Conservation (phyloP, 2,329 filamentous ascomycete genomes). For the Penicillium frequentans region DNA sequence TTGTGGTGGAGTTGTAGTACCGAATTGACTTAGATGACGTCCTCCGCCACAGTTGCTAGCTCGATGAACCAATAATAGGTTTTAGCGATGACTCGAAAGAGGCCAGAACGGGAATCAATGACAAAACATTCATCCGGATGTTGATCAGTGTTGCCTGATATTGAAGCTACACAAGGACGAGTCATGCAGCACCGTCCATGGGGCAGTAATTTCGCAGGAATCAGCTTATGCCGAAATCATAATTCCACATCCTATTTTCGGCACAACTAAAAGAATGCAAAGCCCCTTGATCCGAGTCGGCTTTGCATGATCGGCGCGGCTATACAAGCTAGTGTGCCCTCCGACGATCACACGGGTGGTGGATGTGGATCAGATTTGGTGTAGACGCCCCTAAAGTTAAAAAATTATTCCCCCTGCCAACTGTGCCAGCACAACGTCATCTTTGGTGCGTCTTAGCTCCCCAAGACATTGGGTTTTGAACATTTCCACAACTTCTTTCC, state of each 20-base stretch:
- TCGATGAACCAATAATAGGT: constrained; percentile 13
- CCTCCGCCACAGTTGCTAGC: neutral
- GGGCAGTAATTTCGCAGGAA: too few species aligned
- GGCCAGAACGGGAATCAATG: neutral
- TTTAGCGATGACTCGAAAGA: neutral
- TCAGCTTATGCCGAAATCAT: too few species aligned
- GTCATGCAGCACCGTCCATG: too few species aligned
- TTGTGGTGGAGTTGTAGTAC: neutral
- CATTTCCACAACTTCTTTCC: neutral
- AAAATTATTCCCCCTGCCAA: neutral
- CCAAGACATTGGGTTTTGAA: neutral
- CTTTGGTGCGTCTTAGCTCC: neutral
- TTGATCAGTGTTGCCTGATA: neutral
- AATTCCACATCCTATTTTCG: neutral
- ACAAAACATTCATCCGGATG: neutral
- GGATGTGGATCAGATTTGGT: neutral
- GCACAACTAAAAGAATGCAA: neutral
- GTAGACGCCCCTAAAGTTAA: neutral
- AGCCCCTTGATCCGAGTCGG: neutral
- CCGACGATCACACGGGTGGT: neutral
- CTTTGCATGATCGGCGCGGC: neutral
- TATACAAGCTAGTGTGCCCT: neutral
- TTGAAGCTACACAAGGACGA: neutral
- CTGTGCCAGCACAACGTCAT: neutral
- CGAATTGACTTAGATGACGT: constrained; percentile 9